A percentile compares a stretch with the other conserved stretches of the same genome.
phyloP scores from a whole-genome alignment of 73 alveolate genomes.

The Symbiodinium pilosum region DNA sequence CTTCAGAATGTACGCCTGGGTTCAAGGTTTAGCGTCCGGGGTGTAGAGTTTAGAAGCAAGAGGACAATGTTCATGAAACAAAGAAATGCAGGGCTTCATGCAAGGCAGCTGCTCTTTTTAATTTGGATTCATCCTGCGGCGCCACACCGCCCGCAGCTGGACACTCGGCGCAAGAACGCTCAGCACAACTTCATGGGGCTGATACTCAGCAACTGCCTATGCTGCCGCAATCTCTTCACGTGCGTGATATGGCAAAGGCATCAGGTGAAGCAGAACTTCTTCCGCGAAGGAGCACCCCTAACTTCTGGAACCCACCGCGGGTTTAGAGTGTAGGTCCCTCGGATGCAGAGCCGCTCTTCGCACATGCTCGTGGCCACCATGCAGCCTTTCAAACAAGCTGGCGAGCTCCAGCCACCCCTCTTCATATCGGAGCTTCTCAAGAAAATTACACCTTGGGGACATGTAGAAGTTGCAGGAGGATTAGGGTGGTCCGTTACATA shows the following conservation, averaged over 20 bases:
- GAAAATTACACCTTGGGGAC: too few species aligned
- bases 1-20: too few species aligned
- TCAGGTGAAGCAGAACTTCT: background rate
- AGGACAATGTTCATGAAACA: too few species aligned
- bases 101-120: background rate
- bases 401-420: background rate
- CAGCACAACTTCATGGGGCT: background rate
- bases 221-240: background rate
- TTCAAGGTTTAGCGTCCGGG: too few species aligned
- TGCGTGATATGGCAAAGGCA: background rate
- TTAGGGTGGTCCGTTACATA: too few species aligned
- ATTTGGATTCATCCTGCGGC: background rate
- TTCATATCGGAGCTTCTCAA: too few species aligned
- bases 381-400: background rate
- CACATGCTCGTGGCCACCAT: background rate
- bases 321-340: background rate
- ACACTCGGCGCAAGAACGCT: background rate
- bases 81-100: too few species aligned
- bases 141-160: background rate
- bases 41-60: too few species aligned
- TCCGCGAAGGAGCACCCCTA: background rate
- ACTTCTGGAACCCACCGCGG: too few species aligned
- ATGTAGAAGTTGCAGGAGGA: too few species aligned
- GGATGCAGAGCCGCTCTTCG: background rate
- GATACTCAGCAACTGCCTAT: background rate